Evolutionary conservation across 2,329 filamentous ascomycete species (phyloP).

Genomic region (Xylariaceae sp.): DNA sequence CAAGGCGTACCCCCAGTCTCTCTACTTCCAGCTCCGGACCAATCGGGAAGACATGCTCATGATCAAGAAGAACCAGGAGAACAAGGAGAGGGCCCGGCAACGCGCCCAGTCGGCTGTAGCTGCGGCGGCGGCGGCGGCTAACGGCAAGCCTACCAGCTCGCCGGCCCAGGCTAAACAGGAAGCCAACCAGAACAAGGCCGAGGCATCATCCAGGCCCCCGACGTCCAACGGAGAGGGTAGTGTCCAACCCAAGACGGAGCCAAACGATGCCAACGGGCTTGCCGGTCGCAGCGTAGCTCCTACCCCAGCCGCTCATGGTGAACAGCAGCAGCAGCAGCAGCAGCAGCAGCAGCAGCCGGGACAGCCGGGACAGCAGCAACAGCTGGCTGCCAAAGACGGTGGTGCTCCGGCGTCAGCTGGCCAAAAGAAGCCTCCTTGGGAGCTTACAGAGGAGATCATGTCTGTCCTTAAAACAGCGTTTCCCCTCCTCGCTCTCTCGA

Average conservation of each 20-base stretch:
- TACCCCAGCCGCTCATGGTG: constrained; percentile 21
- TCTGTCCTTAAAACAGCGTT: constrained; percentile 94
- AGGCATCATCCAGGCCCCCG: constrained; percentile 41
- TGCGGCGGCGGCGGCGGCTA: too few species aligned
- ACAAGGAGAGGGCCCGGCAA: constrained; percentile 59
- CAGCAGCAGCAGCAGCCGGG: constrained; percentile 25
- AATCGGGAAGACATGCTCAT: constrained; percentile 88
- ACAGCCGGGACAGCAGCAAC: constrained; percentile 24
- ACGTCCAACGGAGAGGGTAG: constrained; percentile 45
- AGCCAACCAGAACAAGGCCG: constrained; percentile 37
- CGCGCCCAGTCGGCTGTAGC: constrained; percentile 42
- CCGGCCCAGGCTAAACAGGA: constrained; percentile 52
- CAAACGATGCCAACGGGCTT: constrained; percentile 30
- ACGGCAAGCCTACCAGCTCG: constrained; percentile 43
- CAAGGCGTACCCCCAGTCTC: constrained; percentile 87
- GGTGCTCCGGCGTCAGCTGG: constrained; percentile 28
- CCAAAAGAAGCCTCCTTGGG: constrained; percentile 81
- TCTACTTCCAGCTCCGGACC: constrained; percentile 93
- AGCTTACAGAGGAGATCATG: constrained; percentile 93
- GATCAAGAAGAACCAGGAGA: constrained; percentile 84
- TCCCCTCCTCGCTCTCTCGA: constrained; percentile 87
- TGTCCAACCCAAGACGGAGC: constrained; percentile 41
- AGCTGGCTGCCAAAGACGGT: constrained; percentile 23
- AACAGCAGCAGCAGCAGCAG: constrained; percentile 23
- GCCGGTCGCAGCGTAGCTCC: constrained; percentile 18